A percentile compares a stretch with the other conserved stretches of the same genome.
Evolutionary conservation across 306 rosid species (phyloP).

Genomic region (Trifolium dubium): DNA sequence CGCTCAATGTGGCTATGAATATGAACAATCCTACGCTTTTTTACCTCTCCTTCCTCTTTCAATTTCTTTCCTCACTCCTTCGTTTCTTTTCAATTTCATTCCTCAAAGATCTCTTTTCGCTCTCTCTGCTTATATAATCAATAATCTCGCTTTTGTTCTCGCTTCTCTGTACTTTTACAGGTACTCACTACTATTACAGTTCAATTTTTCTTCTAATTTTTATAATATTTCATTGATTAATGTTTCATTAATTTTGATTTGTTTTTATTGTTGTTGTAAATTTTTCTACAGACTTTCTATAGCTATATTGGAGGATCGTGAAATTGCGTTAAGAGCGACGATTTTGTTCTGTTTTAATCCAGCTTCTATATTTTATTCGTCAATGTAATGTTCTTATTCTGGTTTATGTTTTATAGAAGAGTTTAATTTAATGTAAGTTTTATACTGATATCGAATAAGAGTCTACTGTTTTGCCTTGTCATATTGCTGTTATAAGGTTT

Average conservation of each 20-base stretch:
- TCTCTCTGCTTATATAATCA: constrained; percentile 68
- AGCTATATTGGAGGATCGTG: constrained; percentile 62
- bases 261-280: constrained; percentile 12
- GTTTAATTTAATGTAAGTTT: not conserved
- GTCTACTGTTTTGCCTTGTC: not conserved
- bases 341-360: constrained; percentile 96
- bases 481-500: no score
- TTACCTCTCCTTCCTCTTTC: constrained; percentile 79
- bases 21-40: constrained; percentile 89
- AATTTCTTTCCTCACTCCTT: constrained; percentile 55
- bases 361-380: constrained; percentile 86
- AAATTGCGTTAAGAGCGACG: constrained; percentile 72
- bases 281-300: constrained; percentile 64
- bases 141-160: constrained; percentile 68
- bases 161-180: constrained; percentile 69
- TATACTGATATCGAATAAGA: not conserved
- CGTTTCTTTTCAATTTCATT: constrained; percentile 55
- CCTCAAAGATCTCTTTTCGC: constrained; percentile 68
- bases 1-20: constrained; percentile 88
- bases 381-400: constrained; percentile 56
- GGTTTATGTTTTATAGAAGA: not conserved
- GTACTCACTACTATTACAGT: constrained; percentile 21
- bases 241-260: not conserved
- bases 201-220: not conserved
- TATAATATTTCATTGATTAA: not conserved